Percentiles rank a stretch among this genome's conserved stretches.
Evolutionary conservation across 225 moss, liverwort and hornwort species (phyloP).

Genomic region (Marchantia polymorpha): DNA sequence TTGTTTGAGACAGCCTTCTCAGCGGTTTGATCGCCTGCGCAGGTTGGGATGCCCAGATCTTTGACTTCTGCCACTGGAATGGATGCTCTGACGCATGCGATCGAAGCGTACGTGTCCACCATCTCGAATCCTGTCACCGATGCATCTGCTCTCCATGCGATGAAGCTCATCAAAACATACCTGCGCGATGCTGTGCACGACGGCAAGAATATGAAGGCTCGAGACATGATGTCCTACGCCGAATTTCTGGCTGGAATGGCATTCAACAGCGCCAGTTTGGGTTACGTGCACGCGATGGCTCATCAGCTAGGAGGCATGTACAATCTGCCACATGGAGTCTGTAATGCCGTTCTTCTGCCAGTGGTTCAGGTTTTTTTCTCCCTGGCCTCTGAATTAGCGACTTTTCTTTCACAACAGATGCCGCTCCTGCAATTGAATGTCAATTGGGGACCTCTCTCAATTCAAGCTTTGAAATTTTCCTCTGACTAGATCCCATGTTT

Average conservation of each 20-base stretch:
- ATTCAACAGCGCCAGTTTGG: conserved; percentile 26
- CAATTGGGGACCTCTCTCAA: too few relatives aligned
- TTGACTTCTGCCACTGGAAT: conserved; percentile 22
- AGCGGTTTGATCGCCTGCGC: too few relatives aligned
- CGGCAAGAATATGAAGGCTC: conserved; percentile 12
- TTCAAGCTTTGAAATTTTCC: too few relatives aligned
- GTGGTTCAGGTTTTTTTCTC: conserved; percentile 6
- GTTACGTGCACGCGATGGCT: conserved; percentile 25
- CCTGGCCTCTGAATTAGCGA: too few relatives aligned
- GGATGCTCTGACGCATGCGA: conserved; percentile 22
- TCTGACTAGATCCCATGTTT: too few relatives aligned
- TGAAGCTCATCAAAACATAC: conserved; percentile 14
- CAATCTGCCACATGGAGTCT: conserved; percentile 19
- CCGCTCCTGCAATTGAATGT: too few relatives aligned
- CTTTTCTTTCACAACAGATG: too few relatives aligned
- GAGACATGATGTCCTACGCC: conserved; percentile 24
- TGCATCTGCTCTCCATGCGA: conserved; percentile 21
- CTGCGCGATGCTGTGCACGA: conserved; percentile 11
- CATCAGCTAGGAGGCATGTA: conserved; percentile 22
- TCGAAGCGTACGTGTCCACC: conserved; percentile 21
- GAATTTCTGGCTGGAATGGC: conserved; percentile 26
- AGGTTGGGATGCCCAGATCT: conserved; percentile 25
- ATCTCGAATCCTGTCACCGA: conserved; percentile 22
- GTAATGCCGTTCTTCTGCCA: conserved; percentile 23
- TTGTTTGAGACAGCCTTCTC: too few relatives aligned